Conservation (phyloP, 2,329 filamentous ascomycete genomes). For the Neoascochyta sp. region DNA sequence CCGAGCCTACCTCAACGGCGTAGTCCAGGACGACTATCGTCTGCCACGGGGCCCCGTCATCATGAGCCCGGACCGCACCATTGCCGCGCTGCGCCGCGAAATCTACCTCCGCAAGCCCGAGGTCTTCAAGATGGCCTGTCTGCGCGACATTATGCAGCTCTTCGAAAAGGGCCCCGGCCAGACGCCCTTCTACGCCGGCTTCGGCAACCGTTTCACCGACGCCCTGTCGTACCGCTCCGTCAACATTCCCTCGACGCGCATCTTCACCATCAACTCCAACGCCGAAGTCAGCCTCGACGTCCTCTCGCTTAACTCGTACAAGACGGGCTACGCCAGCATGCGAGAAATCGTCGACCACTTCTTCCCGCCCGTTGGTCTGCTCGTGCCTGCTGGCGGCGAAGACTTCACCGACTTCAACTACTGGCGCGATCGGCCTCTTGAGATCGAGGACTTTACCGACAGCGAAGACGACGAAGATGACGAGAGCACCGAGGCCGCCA, state of each 20-base stretch:
- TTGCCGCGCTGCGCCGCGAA: constrained; percentile 86
- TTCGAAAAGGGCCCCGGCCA: constrained; percentile 62
- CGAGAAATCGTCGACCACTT: constrained; percentile 97
- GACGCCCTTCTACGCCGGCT: constrained; percentile 92
- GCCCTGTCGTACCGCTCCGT: constrained; percentile 94
- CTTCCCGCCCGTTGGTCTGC: constrained; percentile 84
- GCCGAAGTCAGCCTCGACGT: constrained; percentile 91
- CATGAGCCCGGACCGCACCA: constrained; percentile 88
- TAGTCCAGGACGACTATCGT: constrained; percentile 80
- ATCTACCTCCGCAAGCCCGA: constrained; percentile 95
- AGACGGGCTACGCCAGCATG: constrained; percentile 96
- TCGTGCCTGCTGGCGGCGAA: constrained; percentile 86
- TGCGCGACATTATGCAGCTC: constrained; percentile 87
- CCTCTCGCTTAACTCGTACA: constrained; percentile 86
- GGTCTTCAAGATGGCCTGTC: constrained; percentile 98
- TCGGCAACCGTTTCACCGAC: constrained; percentile 93
- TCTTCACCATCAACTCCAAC: constrained; percentile 98
- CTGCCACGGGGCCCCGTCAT: constrained; percentile 91
- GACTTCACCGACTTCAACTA: constrained; percentile 97
- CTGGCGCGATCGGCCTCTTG: constrained; percentile 82
- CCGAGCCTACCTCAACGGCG: constrained; percentile 81
- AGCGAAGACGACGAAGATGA: constrained; percentile 59
- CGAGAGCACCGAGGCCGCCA: constrained; percentile 41
- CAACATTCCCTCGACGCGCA: constrained; percentile 87
- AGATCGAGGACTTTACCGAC: constrained; percentile 83